Evolutionary conservation across 1,284 basidiomycete genomes (phyloP), one percentile per base, ranked within the genome.

Genomic region (Cryptococcus sp.): DNA sequence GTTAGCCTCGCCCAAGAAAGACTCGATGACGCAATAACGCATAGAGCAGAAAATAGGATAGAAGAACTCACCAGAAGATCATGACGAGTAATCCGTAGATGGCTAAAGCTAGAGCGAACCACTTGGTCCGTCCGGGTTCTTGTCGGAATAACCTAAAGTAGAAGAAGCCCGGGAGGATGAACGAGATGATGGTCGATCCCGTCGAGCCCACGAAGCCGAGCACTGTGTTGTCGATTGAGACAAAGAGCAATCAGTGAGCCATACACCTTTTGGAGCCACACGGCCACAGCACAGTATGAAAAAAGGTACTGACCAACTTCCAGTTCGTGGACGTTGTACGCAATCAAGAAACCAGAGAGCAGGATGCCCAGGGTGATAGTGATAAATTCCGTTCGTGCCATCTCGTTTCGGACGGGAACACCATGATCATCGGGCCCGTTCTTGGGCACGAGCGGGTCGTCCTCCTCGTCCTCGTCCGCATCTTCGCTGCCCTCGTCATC

Each of bases 151-250:
- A 82, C 84, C 78, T 63, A 64, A 76, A 75, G 65, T 76, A 71
- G 67, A 72, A 72, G 74, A 53, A 68, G 3, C 93, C 93, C 0
- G 96, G 95, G 5, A 99, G 84, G 72, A 99, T 98, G 78, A 99
- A 99, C 10, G 91, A 94, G 66, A 99, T 94, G 39, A 82, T 97
- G 16, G 95, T 98, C 19, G 91, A 94, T 17, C 96, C 96, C 0
- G 95, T 96, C 11, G 93, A 89, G 7, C 96, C 96, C 25, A 99
- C 96, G 73, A 99, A 96, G 5, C 93, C 91, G 31, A 97, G 82
- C 13, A 97, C 93, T 93, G 68, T 13, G 52, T 16, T 49, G 16
- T 58, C n/a, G n/a, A n/a, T n/a, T n/a, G 41, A 13, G n/a, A 41
- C 17, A n/a, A 15, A n/a, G 45, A 45, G 8, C 25, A 19, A 47